Evolutionary conservation across 2,329 filamentous ascomycete species (phyloP), one percentile per base, ranked within the genome.

Genomic region (Aureobasidium namibiae): DNA sequence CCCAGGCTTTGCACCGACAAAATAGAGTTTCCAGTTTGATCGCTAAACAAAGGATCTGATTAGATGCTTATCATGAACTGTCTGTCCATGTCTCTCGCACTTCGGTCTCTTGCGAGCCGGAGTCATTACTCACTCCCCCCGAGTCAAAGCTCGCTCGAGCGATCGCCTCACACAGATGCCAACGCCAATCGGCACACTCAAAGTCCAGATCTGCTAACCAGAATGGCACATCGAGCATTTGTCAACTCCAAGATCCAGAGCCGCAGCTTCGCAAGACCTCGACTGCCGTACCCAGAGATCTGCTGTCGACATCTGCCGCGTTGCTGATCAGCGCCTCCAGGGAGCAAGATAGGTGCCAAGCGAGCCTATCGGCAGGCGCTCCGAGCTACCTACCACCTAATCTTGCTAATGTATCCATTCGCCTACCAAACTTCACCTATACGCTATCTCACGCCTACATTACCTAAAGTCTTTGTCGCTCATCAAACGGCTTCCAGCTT

Each of bases 31-130:
- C 13, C 8, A 29, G 38, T 14, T 23, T 9, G 48, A 29, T 52
- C 48, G 48, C 33, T n/a, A 52, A 39, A 29, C 4, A 18, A n/a
- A 39, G 48, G 48, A 52, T 52, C 48, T 52, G 48, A 52, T 52
- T 23, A 52, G 48, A 52, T 52, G 23, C 31, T 1, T 24, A n/a
- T 33, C n/a, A 31, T 53, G 24, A 8, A 16, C 33, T 38, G 7
- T 29, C 26, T 21, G 10, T 31, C n/a, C n/a, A n/a, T n/a, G n/a
- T n/a, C n/a, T n/a, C n/a, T n/a, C n/a, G n/a, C n/a, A n/a, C n/a
- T n/a, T n/a, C n/a, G n/a, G 23, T 31, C 10, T 41, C 24, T 54
- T 33, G 38, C n/a, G 26, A 34, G 23, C 23, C 23, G 26, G 48
- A 52, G 48, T 52, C 48, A 38, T 38, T 49, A 34, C 38, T 36